phyloP scores from a whole-genome alignment of 2,329 filamentous ascomycete genomes.

The Alternaria arborescens region DNA sequence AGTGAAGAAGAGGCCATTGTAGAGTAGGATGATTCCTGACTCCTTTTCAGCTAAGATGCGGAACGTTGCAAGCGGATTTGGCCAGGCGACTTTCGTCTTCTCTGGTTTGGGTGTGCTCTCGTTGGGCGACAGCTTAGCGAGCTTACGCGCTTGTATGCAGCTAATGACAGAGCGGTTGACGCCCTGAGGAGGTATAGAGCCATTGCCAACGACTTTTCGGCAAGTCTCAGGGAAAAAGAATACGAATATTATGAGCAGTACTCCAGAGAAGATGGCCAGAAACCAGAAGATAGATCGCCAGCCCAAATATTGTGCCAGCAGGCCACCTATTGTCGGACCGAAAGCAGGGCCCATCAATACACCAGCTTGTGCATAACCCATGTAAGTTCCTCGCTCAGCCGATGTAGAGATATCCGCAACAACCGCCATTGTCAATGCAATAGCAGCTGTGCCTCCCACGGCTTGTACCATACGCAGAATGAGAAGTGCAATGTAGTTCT shows the following conservation, averaged over 20 bases:
- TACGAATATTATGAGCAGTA: slow-evolving; percentile 45
- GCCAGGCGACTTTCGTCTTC: slow-evolving; percentile 32
- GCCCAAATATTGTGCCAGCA: slow-evolving; percentile 44
- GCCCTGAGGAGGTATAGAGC: slow-evolving; percentile 44
- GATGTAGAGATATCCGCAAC: slow-evolving; percentile 76
- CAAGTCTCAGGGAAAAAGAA: slow-evolving; percentile 56
- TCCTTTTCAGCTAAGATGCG: slow-evolving; percentile 44
- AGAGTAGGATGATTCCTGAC: slow-evolving; percentile 41
- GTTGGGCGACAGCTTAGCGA: slow-evolving; percentile 9
- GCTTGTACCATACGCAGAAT: slow-evolving; percentile 51
- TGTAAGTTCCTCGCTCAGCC: slow-evolving; percentile 75
- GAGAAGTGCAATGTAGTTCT: slow-evolving; percentile 47
- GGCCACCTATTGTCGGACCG: slow-evolving; percentile 48
- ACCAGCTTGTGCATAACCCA: slow-evolving; percentile 71
- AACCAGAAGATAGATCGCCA: slow-evolving; percentile 55
- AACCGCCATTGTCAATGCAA: slow-evolving; percentile 71
- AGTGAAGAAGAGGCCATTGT: slow-evolving; percentile 47
- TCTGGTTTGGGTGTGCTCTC: slow-evolving; percentile 5
- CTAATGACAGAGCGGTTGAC: slow-evolving; percentile 43
- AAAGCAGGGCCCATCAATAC: slow-evolving; percentile 42
- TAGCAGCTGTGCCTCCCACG: slow-evolving; percentile 52
- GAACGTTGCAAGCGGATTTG: slow-evolving; percentile 40
- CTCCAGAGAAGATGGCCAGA: slow-evolving; percentile 52
- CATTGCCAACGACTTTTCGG: slow-evolving; percentile 55
- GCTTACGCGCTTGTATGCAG: slow-evolving; percentile 39